Evolutionary conservation across 495 filamentous ascomycete species (phyloP), one percentile per base, ranked within the genome.

Genomic region (Hypoxylon lienhwacheense): DNA sequence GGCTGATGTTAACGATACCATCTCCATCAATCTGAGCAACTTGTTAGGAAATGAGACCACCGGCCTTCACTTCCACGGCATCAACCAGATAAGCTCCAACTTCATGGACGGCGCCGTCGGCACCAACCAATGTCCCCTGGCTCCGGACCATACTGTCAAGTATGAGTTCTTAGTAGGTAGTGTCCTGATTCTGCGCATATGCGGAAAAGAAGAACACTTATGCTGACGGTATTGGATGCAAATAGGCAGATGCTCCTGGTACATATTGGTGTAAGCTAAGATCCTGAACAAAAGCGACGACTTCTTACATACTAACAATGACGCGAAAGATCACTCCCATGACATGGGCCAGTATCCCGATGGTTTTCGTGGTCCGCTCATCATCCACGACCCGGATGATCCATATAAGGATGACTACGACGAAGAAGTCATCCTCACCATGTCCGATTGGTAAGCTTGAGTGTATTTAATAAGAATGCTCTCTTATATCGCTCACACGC

Each of bases 1-100:
- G 51, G 85, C 85, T 31, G 79, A 80, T 49, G 75, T 85, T 45
- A 86, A 86, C n/a, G 89, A 93, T 55, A 77, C 73, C 15, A 63
- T 95, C 25, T 68, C 88, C 8, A 76, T 91, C 33, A 82, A 89
- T 55, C 67, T 90, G 52, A 70, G 78, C 54, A 95, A 95, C 68
- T 71, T 78, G n/a, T 76, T 95, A 7, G 85, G 81, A 5, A 85
- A 92, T 61, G 72, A 90, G 64, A 79, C 73, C n/a, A 85, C 87
- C 2, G 81, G 80, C 25, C 70, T 93, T 3, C 89, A 95, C 72
- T 95, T 85, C 66, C 89, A 95, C 66, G 89, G 89, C 14, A 75
- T 92, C 62, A 88, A 79, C 65, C 86, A 90, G 66, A 77, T 85
- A 61, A 77, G 75, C 17, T 86, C 85, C 4, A 81, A 74, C 12